Evolutionary conservation across 108 stramenopile species (phyloP), one percentile per base, ranked within the genome.

Genomic region (Fragilaria radians): DNA sequence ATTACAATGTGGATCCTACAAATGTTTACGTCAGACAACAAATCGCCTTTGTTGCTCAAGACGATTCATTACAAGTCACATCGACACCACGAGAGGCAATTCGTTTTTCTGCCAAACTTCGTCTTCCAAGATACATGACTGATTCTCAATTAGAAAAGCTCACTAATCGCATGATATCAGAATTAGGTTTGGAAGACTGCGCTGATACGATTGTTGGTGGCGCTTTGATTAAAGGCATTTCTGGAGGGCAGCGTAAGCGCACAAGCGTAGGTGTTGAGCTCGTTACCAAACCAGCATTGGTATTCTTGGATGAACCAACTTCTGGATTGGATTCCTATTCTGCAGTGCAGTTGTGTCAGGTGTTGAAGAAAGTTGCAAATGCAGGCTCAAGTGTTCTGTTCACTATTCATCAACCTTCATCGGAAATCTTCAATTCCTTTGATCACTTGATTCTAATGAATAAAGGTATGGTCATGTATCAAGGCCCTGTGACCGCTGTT

Each of bases 31-130:
- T 81, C 4, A 54, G 81, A 3, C 55, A 66, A 48, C 61, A 81
- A 33, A 83, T 95, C 46, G 89, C 89, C 25, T 95, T 89, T 63
- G 89, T 91, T 17, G 83, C 83, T 46, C 94, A 95, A 56, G 89
- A 93, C 46, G 94, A 93, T 63, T 79, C 79, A 7, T 72, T 93
- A 27, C 66, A 76, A 22, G 70, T 80, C 29, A 86, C 86, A 3
- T 62, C 81, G 4, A 95, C 94, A 22, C 91, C 89, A 21, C 56
- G 82, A 21, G 94, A 95, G 74, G 86, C 88, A 25, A 85, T 95
- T 61, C 63, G 72, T 22, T 93, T 95, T 62, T 81, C 80, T 46
- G 94, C 91, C 25, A 74, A 77, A 42, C 64, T 95, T 59, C 76
- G 94, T 31, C 52, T 91, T 18, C 81, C 83, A 1, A 52, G 67